Conservation (phyloP, 2,329 filamentous ascomycete genomes). For the Fusarium pseudoanthophilum region DNA sequence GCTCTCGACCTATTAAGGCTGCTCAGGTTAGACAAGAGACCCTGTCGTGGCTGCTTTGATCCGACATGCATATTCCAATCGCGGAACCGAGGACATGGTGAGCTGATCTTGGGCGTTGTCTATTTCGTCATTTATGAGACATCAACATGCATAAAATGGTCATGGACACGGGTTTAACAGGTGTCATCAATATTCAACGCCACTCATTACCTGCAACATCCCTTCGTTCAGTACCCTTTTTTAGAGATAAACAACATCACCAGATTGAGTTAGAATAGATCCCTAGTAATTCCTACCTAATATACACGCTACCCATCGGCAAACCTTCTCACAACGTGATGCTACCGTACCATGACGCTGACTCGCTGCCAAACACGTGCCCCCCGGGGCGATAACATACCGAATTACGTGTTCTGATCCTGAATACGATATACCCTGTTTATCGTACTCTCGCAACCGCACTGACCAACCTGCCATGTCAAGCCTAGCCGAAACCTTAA, state of each 20-base stretch:
- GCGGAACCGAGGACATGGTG: background rate
- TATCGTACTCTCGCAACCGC: background rate
- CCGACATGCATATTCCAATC: background rate
- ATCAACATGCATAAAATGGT: background rate
- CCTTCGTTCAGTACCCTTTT: fast-evolving
- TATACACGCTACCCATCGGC: too few species aligned
- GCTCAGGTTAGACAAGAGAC: too few species aligned
- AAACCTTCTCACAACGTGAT: background rate
- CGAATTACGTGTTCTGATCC: background rate
- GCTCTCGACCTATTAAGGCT: background rate
- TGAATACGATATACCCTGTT: conserved; percentile 1
- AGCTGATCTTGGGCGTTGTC: background rate
- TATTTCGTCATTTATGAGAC: background rate
- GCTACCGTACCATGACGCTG: background rate
- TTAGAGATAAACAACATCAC: background rate
- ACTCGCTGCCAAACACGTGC: background rate
- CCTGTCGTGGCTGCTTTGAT: background rate
- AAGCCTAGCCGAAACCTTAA: background rate
- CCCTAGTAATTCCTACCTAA: background rate
- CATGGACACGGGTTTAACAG: background rate
- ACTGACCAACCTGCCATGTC: background rate
- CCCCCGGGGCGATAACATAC: background rate
- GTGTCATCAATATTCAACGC: background rate
- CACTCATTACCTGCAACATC: fast-evolving
- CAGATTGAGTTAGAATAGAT: background rate